Base-by-base conservation (phyloP, 2,329 filamentous ascomycete genomes). In the Aspergillus piperis region DNA sequence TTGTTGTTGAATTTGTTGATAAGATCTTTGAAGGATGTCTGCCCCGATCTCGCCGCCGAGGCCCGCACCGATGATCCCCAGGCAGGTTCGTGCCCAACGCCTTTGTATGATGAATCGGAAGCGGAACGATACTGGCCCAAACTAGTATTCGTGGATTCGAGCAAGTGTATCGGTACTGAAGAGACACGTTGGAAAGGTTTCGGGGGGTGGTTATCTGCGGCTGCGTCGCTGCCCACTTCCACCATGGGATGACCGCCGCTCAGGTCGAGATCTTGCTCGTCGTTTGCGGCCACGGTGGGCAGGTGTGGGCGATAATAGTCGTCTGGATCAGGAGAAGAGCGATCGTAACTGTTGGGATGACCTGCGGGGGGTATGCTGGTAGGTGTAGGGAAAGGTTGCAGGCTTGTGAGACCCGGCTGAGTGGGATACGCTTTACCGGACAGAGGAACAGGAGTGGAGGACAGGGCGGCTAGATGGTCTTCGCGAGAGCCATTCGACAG, bases 11-110 rank as follows among this genome's bases (percentile, higher is more conserved):
- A 95, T 57, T 85, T 88, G 75, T 88, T 91, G 69, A 90, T 88
- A 63, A 95, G 81, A 71, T 95, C 90, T 77, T 89, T 91, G 67
- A 95, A 90, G 62, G 89, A 93, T n/a, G 87, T 82, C 66, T 89
- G 83, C 65, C 78, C 76, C 64, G 66, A 77, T 68, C 73, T 71
- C 30, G 62, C 59, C 23, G 63, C 60, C 27, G 67, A 57, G 23
- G 65, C 25, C 39, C 58, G 42, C 48, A 59, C 57, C 38, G 64
- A 48, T 42, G 50, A 47, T n/a, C 70, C 61, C 47, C 58, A 61
- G 61, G 70, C 59, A 38, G 65, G 52, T 50, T 60, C 56, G 57
- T 64, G 23, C 59, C 66, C 63, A 61, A 62, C 23, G 51, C 62
- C 59, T 51, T 54, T 62, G 47, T 64, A 64, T 15, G 68, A 70